Base-by-base conservation (phyloP, 2,329 filamentous ascomycete genomes). In the Periconia macrospinosa region DNA sequence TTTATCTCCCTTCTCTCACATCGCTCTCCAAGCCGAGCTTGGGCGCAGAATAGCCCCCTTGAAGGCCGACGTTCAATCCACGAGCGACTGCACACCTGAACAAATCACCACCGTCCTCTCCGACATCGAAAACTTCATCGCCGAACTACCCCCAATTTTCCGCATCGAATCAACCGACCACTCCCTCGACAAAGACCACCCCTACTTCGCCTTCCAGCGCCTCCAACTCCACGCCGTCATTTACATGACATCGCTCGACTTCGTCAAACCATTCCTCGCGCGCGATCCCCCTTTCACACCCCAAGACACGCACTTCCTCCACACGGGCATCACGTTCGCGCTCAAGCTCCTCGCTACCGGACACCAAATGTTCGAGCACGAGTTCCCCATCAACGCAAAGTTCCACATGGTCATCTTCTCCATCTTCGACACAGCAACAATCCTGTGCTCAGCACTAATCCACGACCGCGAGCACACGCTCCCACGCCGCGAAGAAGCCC, bases 391-490 rank as follows among this genome's bases (percentile, higher is more conserved):
- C 13, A 78, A 81, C 43, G 73, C 76, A 6, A 81, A 79, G 35
- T 81, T 80, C 41, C 78, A 82, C 56, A 75, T 79, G 48, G 75
- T 80, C 6, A 68, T 80, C 0, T 83, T 82, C 52, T 71, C 73
- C 42, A 76, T 82, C 30, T 83, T 83, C 45, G 79, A 83, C 55
- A 80, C 78, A 0, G 75, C 79, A 0, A 78, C 81, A 0, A 69
- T 81, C 17, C 62, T 83, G 5, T 82, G 79, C 66, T 82, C 80
- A 0, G 77, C 80, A 2, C 68, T 83, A 7, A 73, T 82, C 5
- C 80, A 83, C 54, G 81, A 83, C 53, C 62, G 68, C n/a, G 69
- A 77, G 30, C 58, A 64, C 17, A 69, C 64, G 13, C 67, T 82
- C 2, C 74, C 75, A 5, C 72, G 71, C 13, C 76, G 77, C 13